Evolutionary conservation across 257 asterid genomes (phyloP).

Genomic region (Solanum paucissectum): DNA sequence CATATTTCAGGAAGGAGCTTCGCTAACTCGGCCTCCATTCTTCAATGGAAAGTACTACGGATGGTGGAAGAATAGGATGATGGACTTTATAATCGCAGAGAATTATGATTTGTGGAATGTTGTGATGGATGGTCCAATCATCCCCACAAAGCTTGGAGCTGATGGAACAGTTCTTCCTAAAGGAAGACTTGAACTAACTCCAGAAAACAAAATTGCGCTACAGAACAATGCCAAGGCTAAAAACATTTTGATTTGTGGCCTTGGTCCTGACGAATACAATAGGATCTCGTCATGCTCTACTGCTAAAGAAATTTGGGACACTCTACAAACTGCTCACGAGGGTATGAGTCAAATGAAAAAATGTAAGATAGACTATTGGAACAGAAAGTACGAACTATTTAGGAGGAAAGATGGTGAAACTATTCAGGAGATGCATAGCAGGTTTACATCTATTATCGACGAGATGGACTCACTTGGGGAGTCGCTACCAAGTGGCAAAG

Average conservation of each 20-base stretch:
- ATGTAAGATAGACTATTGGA: neutral
- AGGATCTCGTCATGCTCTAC: neutral
- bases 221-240: neutral
- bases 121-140: neutral
- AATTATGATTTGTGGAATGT: neutral
- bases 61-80: neutral
- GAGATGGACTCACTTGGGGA: neutral
- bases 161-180: neutral
- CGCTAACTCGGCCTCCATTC: neutral
- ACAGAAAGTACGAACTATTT: neutral
- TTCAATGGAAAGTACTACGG: neutral
- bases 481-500: neutral
- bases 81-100: neutral
- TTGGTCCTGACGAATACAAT: neutral
- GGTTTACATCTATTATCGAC: neutral
- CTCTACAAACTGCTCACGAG: neutral
- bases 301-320: neutral
- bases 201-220: neutral
- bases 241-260: neutral
- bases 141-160: neutral
- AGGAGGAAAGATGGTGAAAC: neutral
- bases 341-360: neutral
- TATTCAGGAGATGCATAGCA: neutral
- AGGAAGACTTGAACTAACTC: neutral
- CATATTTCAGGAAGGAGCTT: neutral